Percentiles rank a stretch among this genome's conserved stretches.
Evolutionary conservation across 192 early-diverging fungal genomes (phyloP).

Genomic region (Entomortierella parvispora): DNA sequence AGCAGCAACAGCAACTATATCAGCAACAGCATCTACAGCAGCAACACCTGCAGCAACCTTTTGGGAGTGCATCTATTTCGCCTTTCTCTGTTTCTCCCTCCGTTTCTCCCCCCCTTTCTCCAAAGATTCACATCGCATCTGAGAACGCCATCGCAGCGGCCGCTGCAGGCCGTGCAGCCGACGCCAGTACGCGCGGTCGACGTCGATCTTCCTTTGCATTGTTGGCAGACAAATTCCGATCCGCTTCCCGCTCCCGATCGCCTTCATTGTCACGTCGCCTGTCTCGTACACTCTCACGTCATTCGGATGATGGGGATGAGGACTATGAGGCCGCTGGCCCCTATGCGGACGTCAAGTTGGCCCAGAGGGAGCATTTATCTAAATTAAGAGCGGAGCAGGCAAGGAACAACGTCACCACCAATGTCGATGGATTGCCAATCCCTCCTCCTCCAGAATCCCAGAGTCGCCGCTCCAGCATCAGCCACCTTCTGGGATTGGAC

Average conservation of each 20-base stretch:
- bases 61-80: not conserved
- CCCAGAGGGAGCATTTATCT: conserved; percentile 8
- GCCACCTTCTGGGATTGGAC: conserved; percentile 14
- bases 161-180: conserved; percentile 5
- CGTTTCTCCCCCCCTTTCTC: not conserved
- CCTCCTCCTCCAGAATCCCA: not conserved
- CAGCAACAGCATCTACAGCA: conserved; percentile 4
- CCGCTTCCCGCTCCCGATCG: conserved; percentile 14
- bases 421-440: conserved; percentile 11
- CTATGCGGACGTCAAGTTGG: conserved; percentile 16
- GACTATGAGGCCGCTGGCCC: not conserved
- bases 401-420: conserved; percentile 5
- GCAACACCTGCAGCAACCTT: not conserved
- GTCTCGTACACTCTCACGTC: conserved; percentile 13
- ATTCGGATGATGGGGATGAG: not conserved
- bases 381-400: conserved; percentile 21
- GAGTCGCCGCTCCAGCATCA: conserved; percentile 11
- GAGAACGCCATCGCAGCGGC: conserved; percentile 4
- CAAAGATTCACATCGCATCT: conserved; percentile 16
- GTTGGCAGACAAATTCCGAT: conserved; percentile 10
- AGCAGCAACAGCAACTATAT: conserved; percentile 8
- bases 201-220: conserved; percentile 22
- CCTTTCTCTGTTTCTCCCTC: not conserved
- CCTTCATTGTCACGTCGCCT: conserved; percentile 13
- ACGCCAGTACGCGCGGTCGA: not conserved